Base-by-base conservation (phyloP, 192 early-diverging fungal species). In the Gaertneriomyces semiglobifer region DNA sequence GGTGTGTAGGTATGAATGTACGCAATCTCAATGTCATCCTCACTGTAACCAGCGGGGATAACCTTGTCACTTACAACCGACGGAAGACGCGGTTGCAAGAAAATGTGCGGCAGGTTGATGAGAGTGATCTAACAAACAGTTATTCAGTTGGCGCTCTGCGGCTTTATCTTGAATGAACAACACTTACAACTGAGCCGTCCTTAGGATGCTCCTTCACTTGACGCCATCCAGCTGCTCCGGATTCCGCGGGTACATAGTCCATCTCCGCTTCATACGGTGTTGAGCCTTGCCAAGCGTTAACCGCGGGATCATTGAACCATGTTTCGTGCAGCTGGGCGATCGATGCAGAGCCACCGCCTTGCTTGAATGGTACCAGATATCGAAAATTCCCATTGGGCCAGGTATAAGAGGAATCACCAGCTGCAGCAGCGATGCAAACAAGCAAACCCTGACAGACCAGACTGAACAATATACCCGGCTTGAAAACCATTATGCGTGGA, bases 51-150 rank as follows among this genome's bases (percentile, higher is more conserved):
- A 25, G 66, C 66, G 60, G 5, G 19, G 16, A 61, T 6, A 4
- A 14, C 33, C 25, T 33, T 33, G 25, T 33, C 25, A 33, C 25
- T 33, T 6, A 9, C 44, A 5, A 44, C 19, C 14, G 11, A 6
- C 8, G 66, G 51, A 44, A 61, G 20, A 43, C 42, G 18, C 46
- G 66, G 66, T 50, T 68, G 66, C 18, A 68, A n/a, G 14, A 33
- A 61, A 46, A 61, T 68, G 41, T 68, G 66, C 10, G 66, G 66
- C 20, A 68, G 46, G 47, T 68, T 68, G 66, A 68, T 60, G 5
- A 68, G 42, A n/a, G 66, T 68, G n/a, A 68, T 61, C 60, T 61
- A 12, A 61, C n/a, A 44, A 57, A 39, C 12, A 39, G 33, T 3
- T 3, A 57, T 57, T 57, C 6, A 4, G 33, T 12, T 14, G 4